Conservation (phyloP, 2,329 filamentous ascomycete species). For the Rhinocladiella mackenziei region DNA sequence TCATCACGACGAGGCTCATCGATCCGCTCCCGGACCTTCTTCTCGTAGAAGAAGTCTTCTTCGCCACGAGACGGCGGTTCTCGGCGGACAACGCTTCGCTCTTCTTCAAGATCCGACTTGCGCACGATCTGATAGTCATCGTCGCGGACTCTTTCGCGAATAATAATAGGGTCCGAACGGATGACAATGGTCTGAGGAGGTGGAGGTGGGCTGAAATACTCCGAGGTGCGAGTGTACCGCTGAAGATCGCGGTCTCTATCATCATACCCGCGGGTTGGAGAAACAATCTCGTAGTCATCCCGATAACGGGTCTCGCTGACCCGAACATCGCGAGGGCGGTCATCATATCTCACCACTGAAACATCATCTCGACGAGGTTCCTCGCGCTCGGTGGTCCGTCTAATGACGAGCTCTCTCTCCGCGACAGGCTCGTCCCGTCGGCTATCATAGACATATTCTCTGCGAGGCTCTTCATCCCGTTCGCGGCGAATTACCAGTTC, state of each 20-base stretch:
- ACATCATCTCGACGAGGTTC: slow-evolving; percentile 49
- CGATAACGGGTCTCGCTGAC: slow-evolving; percentile 41
- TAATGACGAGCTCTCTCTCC: slow-evolving; percentile 44
- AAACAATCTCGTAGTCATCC: slow-evolving; percentile 43
- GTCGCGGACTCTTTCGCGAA: slow-evolving; percentile 49
- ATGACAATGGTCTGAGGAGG: slow-evolving; percentile 49
- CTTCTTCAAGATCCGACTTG: slow-evolving; percentile 53
- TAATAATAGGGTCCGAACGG: slow-evolving; percentile 54
- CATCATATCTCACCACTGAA: slow-evolving; percentile 35
- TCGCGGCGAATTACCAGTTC: slow-evolving; percentile 26
- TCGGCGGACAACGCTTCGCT: slow-evolving; percentile 37
- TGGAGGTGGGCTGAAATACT: slow-evolving; percentile 49
- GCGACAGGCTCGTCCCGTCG: slow-evolving; percentile 34
- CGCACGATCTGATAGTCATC: slow-evolving; percentile 60
- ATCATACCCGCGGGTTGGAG: slow-evolving; percentile 33
- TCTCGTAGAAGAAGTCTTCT: slow-evolving; percentile 32
- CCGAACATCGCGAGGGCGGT: slow-evolving; percentile 37
- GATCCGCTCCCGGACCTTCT: slow-evolving; percentile 29
- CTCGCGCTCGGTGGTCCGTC: slow-evolving; percentile 45
- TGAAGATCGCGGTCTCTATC: slow-evolving; percentile 44
- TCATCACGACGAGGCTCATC: slow-evolving; percentile 47
- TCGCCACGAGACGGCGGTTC: slow-evolving; percentile 25
- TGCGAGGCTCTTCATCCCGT: slow-evolving; percentile 22
- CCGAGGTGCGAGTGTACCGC: slow-evolving; percentile 51
- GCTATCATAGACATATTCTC: slow-evolving; percentile 35